These are phyloP conservation scores for Cercophora scortea DNA, from an alignment of 495 filamentous ascomycete genomes.

Conservation along the genomic window DNA sequence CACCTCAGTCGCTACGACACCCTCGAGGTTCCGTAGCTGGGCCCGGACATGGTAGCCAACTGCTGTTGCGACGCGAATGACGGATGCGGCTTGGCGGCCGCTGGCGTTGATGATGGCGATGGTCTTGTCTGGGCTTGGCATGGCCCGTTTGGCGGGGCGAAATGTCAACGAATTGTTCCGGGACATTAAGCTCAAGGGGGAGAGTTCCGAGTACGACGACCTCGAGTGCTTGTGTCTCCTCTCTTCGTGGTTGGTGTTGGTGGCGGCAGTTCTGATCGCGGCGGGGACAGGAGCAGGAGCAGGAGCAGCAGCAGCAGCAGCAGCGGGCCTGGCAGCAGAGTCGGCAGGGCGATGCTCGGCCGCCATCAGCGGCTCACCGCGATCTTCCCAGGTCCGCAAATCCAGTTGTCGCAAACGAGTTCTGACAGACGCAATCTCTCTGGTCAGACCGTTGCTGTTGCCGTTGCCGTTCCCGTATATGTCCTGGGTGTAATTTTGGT, in stretches of 20 bases:
- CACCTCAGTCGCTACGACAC: conserved; percentile 78
- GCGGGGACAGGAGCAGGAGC: conserved; percentile 19
- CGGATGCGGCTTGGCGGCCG: conserved; percentile 86
- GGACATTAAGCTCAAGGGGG: conserved; percentile 31
- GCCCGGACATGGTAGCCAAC: conserved; percentile 87
- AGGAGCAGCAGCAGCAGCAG: conserved; percentile 9
- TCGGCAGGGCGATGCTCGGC: too few species aligned
- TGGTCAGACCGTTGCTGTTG: too few species aligned
- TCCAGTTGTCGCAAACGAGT: too few species aligned
- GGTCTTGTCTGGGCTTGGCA: conserved; percentile 56
- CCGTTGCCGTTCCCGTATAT: too few species aligned
- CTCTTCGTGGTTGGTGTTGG: conserved; percentile 20
- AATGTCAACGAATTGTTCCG: conserved; percentile 41
- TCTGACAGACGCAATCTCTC: too few species aligned
- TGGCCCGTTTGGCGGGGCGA: conserved; percentile 44
- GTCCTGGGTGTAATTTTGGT: not conserved
- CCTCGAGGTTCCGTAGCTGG: conserved; percentile 75
- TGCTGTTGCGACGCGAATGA: conserved; percentile 85
- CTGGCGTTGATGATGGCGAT: conserved; percentile 90
- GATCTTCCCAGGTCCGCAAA: too few species aligned
- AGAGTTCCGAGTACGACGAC: conserved; percentile 43
- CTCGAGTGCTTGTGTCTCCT: conserved; percentile 44
- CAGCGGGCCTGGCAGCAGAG: too few species aligned
- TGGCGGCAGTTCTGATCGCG: conserved; percentile 24
- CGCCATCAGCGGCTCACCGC: too few species aligned